Conservation (phyloP, 495 filamentous ascomycete genomes). For the Aspergillus homomorphus region DNA sequence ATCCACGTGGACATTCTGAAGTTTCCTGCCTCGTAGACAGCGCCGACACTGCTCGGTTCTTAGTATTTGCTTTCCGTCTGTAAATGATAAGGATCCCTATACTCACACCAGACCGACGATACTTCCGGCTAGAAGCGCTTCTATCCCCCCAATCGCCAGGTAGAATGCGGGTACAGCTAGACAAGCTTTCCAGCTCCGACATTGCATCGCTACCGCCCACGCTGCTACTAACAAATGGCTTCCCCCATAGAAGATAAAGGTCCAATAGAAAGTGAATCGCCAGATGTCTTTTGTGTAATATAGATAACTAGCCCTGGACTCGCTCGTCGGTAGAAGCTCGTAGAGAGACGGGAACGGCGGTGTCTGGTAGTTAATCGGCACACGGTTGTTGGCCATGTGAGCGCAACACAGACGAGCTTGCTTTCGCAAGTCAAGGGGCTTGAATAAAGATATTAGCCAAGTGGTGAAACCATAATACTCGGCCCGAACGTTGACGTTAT, state of each 20-base stretch:
- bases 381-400: slow-evolving; percentile 43
- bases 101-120: slow-evolving; percentile 86
- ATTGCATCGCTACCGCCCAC: slow-evolving; percentile 71
- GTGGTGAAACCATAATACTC: slow-evolving; percentile 13
- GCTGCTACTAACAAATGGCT: slow-evolving; percentile 54
- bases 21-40: slow-evolving; percentile 81
- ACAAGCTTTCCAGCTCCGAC: slow-evolving; percentile 67
- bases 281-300: slow-evolving; percentile 80
- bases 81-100: neutral
- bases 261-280: slow-evolving; percentile 92
- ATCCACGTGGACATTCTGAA: slow-evolving; percentile 98
- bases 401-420: neutral
- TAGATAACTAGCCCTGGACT: slow-evolving; percentile 59
- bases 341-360: slow-evolving; percentile 88
- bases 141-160: slow-evolving; percentile 67
- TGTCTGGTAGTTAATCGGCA: slow-evolving; percentile 64
- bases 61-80: slow-evolving; percentile 1
- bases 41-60: slow-evolving; percentile 62
- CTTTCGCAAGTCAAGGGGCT: neutral
- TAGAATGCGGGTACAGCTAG: slow-evolving; percentile 78
- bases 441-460: neutral
- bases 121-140: slow-evolving; percentile 83
- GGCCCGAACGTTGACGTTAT: neutral
- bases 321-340: slow-evolving; percentile 59
- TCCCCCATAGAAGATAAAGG: slow-evolving; percentile 49